phyloP scores from a whole-genome alignment of 345 rosid genomes.

The Citrus glauca region DNA sequence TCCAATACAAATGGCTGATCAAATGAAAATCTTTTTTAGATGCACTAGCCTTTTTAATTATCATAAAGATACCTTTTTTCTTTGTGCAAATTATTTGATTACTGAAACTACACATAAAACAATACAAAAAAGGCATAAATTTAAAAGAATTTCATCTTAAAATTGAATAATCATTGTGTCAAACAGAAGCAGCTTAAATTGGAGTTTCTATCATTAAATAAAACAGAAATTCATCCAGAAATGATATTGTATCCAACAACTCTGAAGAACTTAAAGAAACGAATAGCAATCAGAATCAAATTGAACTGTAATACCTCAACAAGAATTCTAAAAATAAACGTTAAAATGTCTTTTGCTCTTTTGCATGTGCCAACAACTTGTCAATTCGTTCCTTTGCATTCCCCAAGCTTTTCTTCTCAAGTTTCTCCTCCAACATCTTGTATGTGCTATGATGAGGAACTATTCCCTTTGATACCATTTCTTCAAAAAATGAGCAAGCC shows the following conservation, averaged over 20 bases:
- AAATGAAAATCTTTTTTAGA: neutral
- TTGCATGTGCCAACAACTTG: slow-evolving; percentile 30
- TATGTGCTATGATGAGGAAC: slow-evolving; percentile 45
- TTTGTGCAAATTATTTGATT: neutral
- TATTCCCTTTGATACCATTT: slow-evolving; percentile 57
- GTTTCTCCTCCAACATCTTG: slow-evolving; percentile 47
- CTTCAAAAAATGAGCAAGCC: slow-evolving; percentile 72
- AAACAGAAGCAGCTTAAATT: neutral
- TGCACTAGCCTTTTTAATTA: too few species aligned
- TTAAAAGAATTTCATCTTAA: neutral
- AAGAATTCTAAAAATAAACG: neutral
- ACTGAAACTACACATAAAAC: too few species aligned
- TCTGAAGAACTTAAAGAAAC: too few species aligned
- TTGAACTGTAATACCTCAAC: neutral
- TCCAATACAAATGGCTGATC: neutral
- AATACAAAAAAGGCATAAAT: neutral
- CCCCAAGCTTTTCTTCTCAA: slow-evolving; percentile 43
- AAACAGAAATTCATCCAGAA: slow-evolving; percentile 29
- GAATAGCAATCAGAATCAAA: too few species aligned
- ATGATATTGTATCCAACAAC: too few species aligned
- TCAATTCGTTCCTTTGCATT: slow-evolving; percentile 48
- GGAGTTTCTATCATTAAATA: neutral
- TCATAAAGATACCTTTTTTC: neutral
- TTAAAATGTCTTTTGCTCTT: neutral
- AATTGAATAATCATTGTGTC: neutral